Conservation (phyloP, 371 early-diverging fungal genomes). For the Zopfochytrium polystomum region DNA sequence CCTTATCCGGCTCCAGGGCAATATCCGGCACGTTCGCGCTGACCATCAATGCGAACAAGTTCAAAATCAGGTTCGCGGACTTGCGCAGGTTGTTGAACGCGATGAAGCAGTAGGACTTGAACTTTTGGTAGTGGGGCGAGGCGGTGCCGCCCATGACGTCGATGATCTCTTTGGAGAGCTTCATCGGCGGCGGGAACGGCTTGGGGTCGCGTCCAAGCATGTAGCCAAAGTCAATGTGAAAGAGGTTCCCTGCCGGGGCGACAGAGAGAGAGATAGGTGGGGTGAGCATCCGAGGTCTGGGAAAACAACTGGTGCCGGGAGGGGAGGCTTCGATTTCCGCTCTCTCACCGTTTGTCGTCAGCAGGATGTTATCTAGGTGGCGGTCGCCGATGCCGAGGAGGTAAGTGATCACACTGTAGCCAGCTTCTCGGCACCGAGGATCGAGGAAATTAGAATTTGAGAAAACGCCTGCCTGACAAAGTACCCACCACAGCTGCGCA, state of each 20-base stretch:
- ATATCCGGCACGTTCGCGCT: conserved; percentile 93
- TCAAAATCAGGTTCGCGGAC: conserved; percentile 88
- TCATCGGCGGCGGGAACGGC: conserved; percentile 98
- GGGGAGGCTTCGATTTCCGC: background rate
- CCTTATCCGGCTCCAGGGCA: conserved; percentile 94
- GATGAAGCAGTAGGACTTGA: conserved; percentile 86
- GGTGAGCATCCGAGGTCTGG: conserved; percentile 2
- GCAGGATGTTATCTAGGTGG: conserved; percentile 92
- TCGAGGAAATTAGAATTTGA: background rate
- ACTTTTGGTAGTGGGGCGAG: conserved; percentile 76
- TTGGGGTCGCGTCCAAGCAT: conserved; percentile 97
- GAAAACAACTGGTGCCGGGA: too few species aligned
- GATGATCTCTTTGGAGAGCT: conserved; percentile 97
- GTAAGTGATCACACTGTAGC: conserved; percentile 97
- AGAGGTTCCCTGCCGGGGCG: conserved; percentile 75
- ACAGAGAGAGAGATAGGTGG: background rate
- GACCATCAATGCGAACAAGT: conserved; percentile 93
- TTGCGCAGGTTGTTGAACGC: conserved; percentile 90
- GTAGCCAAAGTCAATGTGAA: conserved; percentile 98
- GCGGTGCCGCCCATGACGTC: conserved; percentile 95
- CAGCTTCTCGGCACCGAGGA: conserved; percentile 63
- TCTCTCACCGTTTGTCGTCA: conserved; percentile 73
- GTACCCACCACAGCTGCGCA: conserved; percentile 82
- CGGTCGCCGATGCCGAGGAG: conserved; percentile 98
- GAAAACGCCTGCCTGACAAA: background rate